Evolutionary conservation across 768 basidiomycete genomes (phyloP).

Genomic region (Clitopilus passeckerianus): DNA sequence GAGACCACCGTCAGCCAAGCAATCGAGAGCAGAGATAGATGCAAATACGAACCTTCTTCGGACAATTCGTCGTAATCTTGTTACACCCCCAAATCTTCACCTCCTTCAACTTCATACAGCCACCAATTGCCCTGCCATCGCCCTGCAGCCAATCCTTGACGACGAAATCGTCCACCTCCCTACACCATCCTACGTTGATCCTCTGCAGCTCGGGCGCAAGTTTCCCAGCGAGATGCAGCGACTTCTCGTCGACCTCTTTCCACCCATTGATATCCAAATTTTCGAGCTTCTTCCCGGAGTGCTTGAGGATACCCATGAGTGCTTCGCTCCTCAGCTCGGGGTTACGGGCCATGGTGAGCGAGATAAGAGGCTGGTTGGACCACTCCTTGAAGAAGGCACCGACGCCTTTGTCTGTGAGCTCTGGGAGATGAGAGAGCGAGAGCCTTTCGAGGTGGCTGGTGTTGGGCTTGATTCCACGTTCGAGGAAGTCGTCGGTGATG

Average conservation of each 20-base stretch:
- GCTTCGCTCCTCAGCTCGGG: constrained; percentile 45
- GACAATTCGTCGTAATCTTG: constrained; percentile 34
- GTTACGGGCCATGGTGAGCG: constrained; percentile 63
- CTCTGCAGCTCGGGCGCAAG: constrained; percentile 36
- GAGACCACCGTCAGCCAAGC: background rate
- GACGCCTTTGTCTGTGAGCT: constrained; percentile 69
- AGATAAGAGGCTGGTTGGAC: constrained; percentile 44
- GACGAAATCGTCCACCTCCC: constrained; percentile 77
- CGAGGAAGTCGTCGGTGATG: constrained; percentile 58
- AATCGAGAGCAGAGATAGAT: background rate
- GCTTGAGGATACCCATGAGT: constrained; percentile 57
- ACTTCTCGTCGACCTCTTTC: constrained; percentile 53
- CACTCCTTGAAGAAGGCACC: constrained; percentile 63
- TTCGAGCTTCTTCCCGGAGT: constrained; percentile 57
- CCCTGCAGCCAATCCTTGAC: constrained; percentile 62
- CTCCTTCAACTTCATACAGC: constrained; percentile 35
- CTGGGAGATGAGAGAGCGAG: constrained; percentile 45
- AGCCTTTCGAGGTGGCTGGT: constrained; percentile 46
- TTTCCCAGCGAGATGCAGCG: constrained; percentile 28
- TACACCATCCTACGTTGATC: constrained; percentile 84
- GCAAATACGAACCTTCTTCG: constrained; percentile 28
- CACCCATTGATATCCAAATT: constrained; percentile 74
- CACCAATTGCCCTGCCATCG: constrained; percentile 14
- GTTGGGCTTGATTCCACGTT: constrained; percentile 52
- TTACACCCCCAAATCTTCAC: constrained; percentile 56